These are phyloP conservation scores for Eutrema japonicum DNA, from an alignment of 345 rosid genomes.

Conservation along the genomic window DNA sequence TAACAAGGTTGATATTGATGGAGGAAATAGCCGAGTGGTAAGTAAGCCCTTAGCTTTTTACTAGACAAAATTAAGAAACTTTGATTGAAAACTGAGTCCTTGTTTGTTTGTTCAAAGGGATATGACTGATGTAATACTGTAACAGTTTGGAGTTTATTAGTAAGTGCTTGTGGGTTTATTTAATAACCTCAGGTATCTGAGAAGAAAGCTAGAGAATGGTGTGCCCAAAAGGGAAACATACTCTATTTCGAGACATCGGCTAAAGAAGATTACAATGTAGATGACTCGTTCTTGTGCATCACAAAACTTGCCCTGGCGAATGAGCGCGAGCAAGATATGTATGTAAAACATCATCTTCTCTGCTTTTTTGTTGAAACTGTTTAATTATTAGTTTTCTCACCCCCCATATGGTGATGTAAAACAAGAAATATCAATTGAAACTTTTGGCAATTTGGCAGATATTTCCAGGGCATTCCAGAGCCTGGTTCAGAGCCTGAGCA, in stretches of 20 bases:
- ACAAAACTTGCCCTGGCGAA: conserved; percentile 86
- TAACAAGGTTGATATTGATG: conserved; percentile 97
- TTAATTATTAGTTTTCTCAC: background rate
- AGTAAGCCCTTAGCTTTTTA: conserved; percentile 16
- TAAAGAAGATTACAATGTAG: conserved; percentile 91
- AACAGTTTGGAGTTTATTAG: background rate
- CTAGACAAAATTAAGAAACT: background rate
- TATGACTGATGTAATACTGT: background rate
- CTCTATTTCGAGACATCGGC: conserved; percentile 96
- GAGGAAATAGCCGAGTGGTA: conserved; percentile 99
- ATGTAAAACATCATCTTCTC: conserved; percentile 34
- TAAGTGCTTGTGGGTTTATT: background rate
- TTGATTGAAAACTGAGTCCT: background rate
- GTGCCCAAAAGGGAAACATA: conserved; percentile 83
- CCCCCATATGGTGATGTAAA: no score
- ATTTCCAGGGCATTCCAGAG: conserved; percentile 86
- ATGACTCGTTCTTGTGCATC: conserved; percentile 75
- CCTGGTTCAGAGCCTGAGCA: conserved; percentile 77
- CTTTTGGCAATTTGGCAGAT: conserved; percentile 52
- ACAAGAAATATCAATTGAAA: background rate
- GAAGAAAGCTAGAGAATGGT: conserved; percentile 98
- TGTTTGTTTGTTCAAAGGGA: no score
- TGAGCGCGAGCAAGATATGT: conserved; percentile 91
- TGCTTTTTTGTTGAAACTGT: background rate
- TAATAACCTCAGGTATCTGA: conserved; percentile 70